These are phyloP conservation scores for Lentinula novae-zelandiae DNA, from an alignment of 1,284 basidiomycete species.

Conservation along the genomic window DNA sequence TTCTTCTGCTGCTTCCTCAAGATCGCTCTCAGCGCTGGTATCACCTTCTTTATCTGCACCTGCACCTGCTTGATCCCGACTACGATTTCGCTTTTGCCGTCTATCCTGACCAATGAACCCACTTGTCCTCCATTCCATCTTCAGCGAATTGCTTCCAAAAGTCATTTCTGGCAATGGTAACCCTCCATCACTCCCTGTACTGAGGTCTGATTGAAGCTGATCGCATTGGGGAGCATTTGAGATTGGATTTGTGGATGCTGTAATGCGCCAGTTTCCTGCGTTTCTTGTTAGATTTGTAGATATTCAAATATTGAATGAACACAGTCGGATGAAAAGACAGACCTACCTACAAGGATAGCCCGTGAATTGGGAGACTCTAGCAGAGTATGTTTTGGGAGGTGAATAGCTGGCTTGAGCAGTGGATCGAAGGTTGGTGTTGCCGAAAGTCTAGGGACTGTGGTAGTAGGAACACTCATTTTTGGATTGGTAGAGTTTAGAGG, in stretches of 20 bases:
- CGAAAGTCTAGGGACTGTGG: not conserved
- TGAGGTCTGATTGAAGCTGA: conserved; percentile 25
- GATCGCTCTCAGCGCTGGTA: not conserved
- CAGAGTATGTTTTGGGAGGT: conserved; percentile 59
- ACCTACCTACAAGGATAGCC: conserved; percentile 48
- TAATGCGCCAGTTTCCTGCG: conserved; percentile 55
- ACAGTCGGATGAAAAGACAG: not conserved
- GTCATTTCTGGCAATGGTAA: conserved; percentile 97
- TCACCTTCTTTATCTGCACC: not conserved
- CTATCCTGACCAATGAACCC: conserved; percentile 23
- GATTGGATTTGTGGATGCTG: conserved; percentile 66
- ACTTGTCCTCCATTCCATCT: conserved; percentile 57
- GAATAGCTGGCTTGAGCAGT: conserved; percentile 36
- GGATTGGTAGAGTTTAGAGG: too few relatives aligned
- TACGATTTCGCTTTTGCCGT: not conserved
- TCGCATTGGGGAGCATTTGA: conserved; percentile 76
- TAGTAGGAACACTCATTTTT: not conserved
- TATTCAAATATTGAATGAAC: not conserved
- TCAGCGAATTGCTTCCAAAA: conserved; percentile 84
- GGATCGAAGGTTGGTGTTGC: conserved; percentile 4
- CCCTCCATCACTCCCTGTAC: conserved; percentile 45
- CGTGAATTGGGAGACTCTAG: conserved; percentile 64
- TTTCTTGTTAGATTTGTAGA: not conserved
- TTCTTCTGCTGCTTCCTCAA: not conserved
- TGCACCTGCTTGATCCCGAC: not conserved